Base-by-base conservation (phyloP, 352 stramenopile genomes). In the Globisporangium abappressorium region DNA sequence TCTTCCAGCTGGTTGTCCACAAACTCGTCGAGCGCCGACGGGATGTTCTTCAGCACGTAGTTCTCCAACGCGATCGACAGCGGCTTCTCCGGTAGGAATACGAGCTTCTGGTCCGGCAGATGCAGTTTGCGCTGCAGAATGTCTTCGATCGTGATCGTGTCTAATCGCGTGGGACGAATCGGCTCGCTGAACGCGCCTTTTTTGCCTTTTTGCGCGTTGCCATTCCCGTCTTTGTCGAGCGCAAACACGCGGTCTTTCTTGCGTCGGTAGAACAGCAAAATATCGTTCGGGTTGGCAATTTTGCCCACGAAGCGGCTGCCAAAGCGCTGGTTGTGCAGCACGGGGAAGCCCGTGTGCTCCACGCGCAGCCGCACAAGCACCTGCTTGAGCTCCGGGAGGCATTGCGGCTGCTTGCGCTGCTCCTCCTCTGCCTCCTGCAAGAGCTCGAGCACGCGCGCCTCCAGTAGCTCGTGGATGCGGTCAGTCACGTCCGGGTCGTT, bases 281-380 rank as follows among this genome's bases (percentile, higher is more conserved):
- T 90, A 57, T 96, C 88, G 69, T 91, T 93, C 7, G 90, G 88
- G 57, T 97, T 97, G 28, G 91, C 91, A 34, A 97, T 83, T 53
- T 91, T 85, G 9, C 87, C 87, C 8, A 94, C 87, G 63, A 97
- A 97, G 15, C 82, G 82, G 56, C 77, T 82, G 28, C 90, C 91
- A 69, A 97, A 97, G 30, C 89, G 82, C 70, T 97, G 88, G 62
- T 94, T 95, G 22, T 93, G 87, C 11, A 97, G 55, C 62, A 95
- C 77, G 1, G 86, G 89, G 63, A 97, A 97, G n/a, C 88, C 89
- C 9, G 87, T 85, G 71, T 97, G 89, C 64, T 97, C 91, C 14
- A 97, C 90, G 38, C 90, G 85, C 15, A 97, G 66, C 6, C 91
- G 85, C 47, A 97, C 77, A 5, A 97, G 82, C 34, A 94, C 77